Percentiles rank a stretch among this genome's conserved stretches.
These are phyloP conservation scores for Colletotrichum orchidophilum DNA, from an alignment of 2,329 filamentous ascomycete genomes.

Conservation along the genomic window DNA sequence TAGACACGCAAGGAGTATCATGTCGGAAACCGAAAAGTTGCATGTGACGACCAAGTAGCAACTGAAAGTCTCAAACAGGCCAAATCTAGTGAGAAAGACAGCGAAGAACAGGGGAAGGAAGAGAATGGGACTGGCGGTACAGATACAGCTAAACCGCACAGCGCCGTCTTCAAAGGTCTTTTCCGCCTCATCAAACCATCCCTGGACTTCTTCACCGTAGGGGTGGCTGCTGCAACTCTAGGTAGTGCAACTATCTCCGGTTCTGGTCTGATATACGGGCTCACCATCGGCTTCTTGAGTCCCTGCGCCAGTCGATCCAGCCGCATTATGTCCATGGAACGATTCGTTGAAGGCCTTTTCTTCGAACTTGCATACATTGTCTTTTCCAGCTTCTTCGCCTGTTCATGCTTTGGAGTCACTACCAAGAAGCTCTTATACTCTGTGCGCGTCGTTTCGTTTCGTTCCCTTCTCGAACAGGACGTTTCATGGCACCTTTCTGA, in stretches of 20 bases:
- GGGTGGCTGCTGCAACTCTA: constrained; percentile 59
- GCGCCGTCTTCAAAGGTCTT: constrained; percentile 33
- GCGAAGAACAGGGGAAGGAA: constrained; percentile 5
- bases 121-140: constrained; percentile 17
- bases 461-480: constrained; percentile 65
- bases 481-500: constrained; percentile 67
- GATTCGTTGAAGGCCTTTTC: constrained; percentile 66
- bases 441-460: constrained; percentile 64
- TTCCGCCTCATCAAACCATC: constrained; percentile 45
- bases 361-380: constrained; percentile 69
- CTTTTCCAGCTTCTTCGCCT: constrained; percentile 65
- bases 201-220: constrained; percentile 50
- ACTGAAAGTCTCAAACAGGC: constrained; percentile 5
- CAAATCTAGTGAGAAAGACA: constrained; percentile 3
- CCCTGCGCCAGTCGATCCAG: constrained; percentile 58
- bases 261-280: constrained; percentile 68
- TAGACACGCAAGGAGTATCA: constrained; percentile 32
- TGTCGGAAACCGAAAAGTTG: constrained; percentile 5
- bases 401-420: constrained; percentile 64
- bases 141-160: constrained; percentile 34
- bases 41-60: constrained; percentile 10
- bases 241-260: constrained; percentile 67
- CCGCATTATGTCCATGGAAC: constrained; percentile 58
- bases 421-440: constrained; percentile 66
- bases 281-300: constrained; percentile 65